A percentile compares a stretch with the other conserved stretches of the same genome.
Conservation (phyloP, 495 filamentous ascomycete species). For the Paragyromitra xinjiangensis region DNA sequence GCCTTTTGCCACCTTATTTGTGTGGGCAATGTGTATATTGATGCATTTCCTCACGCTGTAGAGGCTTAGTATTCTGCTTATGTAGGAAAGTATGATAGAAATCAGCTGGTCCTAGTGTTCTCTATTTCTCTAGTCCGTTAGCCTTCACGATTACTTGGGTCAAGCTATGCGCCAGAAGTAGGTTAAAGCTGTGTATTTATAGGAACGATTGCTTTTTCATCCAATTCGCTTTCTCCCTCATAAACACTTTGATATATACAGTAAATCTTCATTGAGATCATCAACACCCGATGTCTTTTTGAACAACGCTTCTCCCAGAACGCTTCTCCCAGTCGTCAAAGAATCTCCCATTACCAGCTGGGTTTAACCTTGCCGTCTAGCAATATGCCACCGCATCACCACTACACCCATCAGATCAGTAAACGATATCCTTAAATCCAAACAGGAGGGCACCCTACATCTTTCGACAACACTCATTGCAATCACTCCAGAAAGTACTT, state of each 20-base stretch:
- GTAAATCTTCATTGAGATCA: background rate
- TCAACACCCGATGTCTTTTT: background rate
- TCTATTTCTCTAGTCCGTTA: too few species aligned
- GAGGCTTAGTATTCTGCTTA: too few species aligned
- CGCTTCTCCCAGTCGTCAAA: background rate
- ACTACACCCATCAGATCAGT: conserved; percentile 1
- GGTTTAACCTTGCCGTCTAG: conserved; percentile 7
- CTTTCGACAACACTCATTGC: conserved; percentile 35
- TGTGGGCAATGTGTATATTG: too few species aligned
- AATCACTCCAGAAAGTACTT: conserved; percentile 29
- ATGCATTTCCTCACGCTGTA: too few species aligned
- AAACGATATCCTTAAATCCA: background rate
- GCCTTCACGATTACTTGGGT: too few species aligned
- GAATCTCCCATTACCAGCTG: background rate
- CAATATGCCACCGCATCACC: conserved; percentile 34
- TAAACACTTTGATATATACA: background rate
- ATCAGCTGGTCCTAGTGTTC: too few species aligned
- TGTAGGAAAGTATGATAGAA: too few species aligned
- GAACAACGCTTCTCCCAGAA: conserved; percentile 21
- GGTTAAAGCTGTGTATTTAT: too few species aligned
- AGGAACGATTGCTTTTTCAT: too few species aligned
- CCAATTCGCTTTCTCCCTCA: too few species aligned
- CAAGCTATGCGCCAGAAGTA: too few species aligned
- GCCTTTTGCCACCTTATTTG: too few species aligned
- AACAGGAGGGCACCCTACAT: conserved; percentile 15